Conservation (phyloP, 371 early-diverging fungal genomes). For the Mucor velutinosus region DNA sequence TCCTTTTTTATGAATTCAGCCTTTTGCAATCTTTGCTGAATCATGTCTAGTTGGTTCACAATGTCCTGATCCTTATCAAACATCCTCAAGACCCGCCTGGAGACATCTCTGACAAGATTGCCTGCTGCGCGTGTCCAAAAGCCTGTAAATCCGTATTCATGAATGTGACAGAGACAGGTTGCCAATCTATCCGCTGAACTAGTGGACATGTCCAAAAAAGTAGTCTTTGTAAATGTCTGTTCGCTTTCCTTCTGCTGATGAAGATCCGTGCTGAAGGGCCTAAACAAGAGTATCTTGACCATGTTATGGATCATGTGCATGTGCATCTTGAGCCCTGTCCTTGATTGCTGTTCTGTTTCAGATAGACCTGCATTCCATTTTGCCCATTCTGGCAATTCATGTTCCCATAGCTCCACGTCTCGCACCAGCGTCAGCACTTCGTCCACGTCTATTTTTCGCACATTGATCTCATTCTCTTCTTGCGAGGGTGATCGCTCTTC, state of each 20-base stretch:
- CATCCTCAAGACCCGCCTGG: slow-evolving; percentile 22
- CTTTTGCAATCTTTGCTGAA: slow-evolving; percentile 8
- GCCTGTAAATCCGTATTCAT: background rate
- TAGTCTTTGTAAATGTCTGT: slow-evolving; percentile 47
- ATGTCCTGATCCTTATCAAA: slow-evolving; percentile 46
- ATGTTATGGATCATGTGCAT: slow-evolving; percentile 43
- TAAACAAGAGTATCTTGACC: slow-evolving; percentile 39
- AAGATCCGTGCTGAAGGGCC: slow-evolving; percentile 37
- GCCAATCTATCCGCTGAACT: slow-evolving; percentile 30
- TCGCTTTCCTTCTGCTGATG: slow-evolving; percentile 9
- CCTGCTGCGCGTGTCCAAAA: slow-evolving; percentile 26
- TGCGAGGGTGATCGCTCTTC: background rate
- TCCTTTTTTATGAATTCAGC: slow-evolving; percentile 1
- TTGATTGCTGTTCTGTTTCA: background rate
- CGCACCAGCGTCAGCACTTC: slow-evolving; percentile 42
- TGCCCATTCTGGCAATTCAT: slow-evolving; percentile 35
- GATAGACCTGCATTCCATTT: slow-evolving; percentile 20
- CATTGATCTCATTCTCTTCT: slow-evolving; percentile 2
- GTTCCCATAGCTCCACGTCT: slow-evolving; percentile 47
- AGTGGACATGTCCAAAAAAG: slow-evolving; percentile 46
- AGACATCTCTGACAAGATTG: slow-evolving; percentile 31
- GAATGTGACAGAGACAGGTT: slow-evolving; percentile 16
- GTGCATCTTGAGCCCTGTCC: slow-evolving; percentile 17
- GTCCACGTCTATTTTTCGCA: slow-evolving; percentile 49
- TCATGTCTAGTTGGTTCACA: slow-evolving; percentile 13